Evolutionary conservation across 208 protist species (phyloP).

Genomic region (Vickermania ingenoplastis): DNA sequence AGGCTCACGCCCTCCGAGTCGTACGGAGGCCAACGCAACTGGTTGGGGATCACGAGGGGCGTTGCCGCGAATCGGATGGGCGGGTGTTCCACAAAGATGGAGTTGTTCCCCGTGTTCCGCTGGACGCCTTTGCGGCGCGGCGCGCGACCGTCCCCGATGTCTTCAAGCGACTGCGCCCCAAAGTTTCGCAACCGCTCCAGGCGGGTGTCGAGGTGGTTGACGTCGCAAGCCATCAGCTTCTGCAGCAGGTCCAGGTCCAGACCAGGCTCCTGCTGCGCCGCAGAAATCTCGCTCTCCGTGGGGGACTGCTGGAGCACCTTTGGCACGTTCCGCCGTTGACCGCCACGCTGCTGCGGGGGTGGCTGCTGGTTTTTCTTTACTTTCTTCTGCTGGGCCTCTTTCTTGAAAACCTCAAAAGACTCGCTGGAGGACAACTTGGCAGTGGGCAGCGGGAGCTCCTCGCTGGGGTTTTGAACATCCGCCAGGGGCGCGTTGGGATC

Average conservation of each 20-base stretch:
- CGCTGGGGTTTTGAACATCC: neutral
- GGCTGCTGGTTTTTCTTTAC: conserved; percentile 10
- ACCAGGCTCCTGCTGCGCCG: conserved; percentile 5
- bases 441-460: neutral
- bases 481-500: neutral
- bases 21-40: conserved; percentile 70
- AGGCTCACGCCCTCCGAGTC: conserved; percentile 49
- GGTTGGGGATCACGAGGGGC: conserved; percentile 63
- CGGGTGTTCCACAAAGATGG: conserved; percentile 58
- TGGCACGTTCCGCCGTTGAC: neutral
- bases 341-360: conserved; percentile 19
- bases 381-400: conserved; percentile 1
- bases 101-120: conserved; percentile 30
- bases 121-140: conserved; percentile 38
- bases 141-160: conserved; percentile 60
- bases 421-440: neutral
- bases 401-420: neutral
- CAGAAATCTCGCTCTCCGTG: neutral
- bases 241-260: conserved; percentile 18
- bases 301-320: too few species aligned
- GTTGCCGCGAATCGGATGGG: conserved; percentile 38
- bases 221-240: conserved; percentile 47
- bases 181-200: conserved; percentile 67
- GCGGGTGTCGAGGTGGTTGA: conserved; percentile 49
- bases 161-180: conserved; percentile 60